Evolutionary conservation across 1,284 basidiomycete genomes (phyloP), one percentile per base, ranked within the genome.

Genomic region (Rugosomyces carneus): DNA sequence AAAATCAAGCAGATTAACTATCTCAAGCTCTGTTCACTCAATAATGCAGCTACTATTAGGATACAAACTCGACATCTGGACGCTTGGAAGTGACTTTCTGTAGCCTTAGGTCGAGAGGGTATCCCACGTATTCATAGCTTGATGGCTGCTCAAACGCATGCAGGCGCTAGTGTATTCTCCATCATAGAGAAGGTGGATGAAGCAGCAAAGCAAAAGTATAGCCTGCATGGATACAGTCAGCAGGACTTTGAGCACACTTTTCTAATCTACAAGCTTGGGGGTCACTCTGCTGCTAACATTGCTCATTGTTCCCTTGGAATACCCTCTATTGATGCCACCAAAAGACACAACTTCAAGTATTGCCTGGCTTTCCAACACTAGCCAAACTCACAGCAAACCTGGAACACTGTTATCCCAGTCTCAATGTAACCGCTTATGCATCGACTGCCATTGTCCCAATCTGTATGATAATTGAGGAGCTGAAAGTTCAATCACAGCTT

Each of bases 401-500:
- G 11, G 5, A 18, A 18, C n/a, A 11, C 18, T 3, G 21, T 11
- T 5, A 20, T 11, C 10, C 10, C 11, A 20, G 3, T 37, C 10
- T 5, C n/a, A 11, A 18, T 11, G n/a, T 16, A 19, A 37, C 18
- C 37, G 13, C 19, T 18, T 37, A 19, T 21, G 11, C n/a, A n/a
- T 18, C 23, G 29, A 19, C 21, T 4, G 15, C 26, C 7, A 49
- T 40, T 36, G 36, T 47, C 40, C 16, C n/a, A n/a, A n/a, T n/a
- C 15, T 44, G 44, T 2, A 53, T 57, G 15, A 34, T 39, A 20
- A 35, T 53, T 24, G 48, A 60, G 26, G 52, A 60, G 43, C 20
- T 57, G 20, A 57, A 61, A 45, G 37, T 58, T 29, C 47, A 59
- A 42, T 43, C 58, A 42, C 36, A 52, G 11, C 32, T 60, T n/a